Base-by-base conservation (phyloP, 805 yeast genomes). In the Saccharomycopsis guyanensis region DNA sequence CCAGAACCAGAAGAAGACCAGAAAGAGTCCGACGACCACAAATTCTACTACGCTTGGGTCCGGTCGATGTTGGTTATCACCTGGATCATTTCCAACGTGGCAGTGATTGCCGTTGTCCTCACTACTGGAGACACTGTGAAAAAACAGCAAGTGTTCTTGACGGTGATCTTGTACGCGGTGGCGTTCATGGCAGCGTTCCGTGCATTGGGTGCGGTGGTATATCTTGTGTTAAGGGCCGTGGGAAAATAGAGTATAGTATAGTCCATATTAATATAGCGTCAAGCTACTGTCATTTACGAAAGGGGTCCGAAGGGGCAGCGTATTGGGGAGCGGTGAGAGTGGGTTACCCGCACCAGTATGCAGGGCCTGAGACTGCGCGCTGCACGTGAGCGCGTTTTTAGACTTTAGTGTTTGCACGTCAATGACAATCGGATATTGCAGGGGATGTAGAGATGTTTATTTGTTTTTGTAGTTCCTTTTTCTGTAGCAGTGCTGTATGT, bases 141-240 rank as follows among this genome's bases (percentile, higher is more conserved):
- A 6, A 72, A 81, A 60, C 72, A 86, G 1, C 71, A 77, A 36
- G 66, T 80, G 4, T 91, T 87, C 61, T 73, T 91, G 62, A 76
- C 93, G 3, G 86, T 91, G 25, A 82, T 91, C 38, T 69, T 91
- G 55, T 91, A 97, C 96, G 68, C 89, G 31, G 97, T 91, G 38
- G 96, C 96, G 3, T 85, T 80, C 22, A 76, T 88, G 73, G 96
- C 97, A 0, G 72, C 80, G 4, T 81, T 86, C 61, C 70, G 97
- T 53, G 81, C 89, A 54, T 41, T 82, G 20, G 96, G 97, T 1
- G 78, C 95, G 54, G 61, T 73, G 1, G 59, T 75, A 34, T 91
- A 79, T 59, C 64, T 86, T 58, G 43, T 71, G 13, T 39, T 50
- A 8, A 27, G 49, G 22, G 24, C 38, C 16, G 15, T 48, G 15